Evolutionary conservation across 2,329 filamentous ascomycete species (phyloP), one percentile per base, ranked within the genome.

Genomic region (Teratosphaeria pseudoeucalypti): DNA sequence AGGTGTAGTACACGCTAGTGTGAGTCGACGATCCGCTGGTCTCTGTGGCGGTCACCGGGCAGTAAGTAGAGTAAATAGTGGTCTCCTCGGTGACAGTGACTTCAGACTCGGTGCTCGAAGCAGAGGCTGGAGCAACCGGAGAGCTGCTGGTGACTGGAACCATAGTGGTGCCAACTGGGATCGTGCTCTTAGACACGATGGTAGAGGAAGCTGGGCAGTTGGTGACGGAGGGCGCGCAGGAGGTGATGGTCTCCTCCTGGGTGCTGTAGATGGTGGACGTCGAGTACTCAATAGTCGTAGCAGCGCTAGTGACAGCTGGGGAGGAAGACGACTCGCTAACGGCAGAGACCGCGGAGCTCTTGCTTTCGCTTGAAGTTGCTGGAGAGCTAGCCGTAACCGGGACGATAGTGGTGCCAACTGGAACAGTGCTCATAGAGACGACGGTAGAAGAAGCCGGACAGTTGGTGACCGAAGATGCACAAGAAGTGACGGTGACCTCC

Each of bases 361-460:
- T 49, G 55, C 37, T 56, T 12, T 19, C 19, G n/a, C 26, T 47
- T n/a, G 37, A 16, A 2, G 58, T 52, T 26, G 19, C 81, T 80
- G 63, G 85, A 87, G 81, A 60, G 91, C 83, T 70, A 86, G 84
- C 67, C 96, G 80, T 77, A 92, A 96, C 63, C 82, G 77, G 74
- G 88, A 55, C 55, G 43, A 75, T 66, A 23, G 75, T 77, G 52
- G 75, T 77, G 43, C 69, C 72, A 55, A 73, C 63, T 37, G 70
- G 68, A 54, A 74, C 63, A 34, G 70, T 71, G 54, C 70, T 68
- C n/a, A 2, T 49, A n/a, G 43, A 49, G 34, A 73, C 64, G 6
- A 68, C 63, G 12, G 63, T 64, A 47, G 63, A 63, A 58, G 72
- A 64, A 29, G 73, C 66, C 34, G 75, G 74, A 62, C 75, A 77